Conservation (phyloP, 805 yeast species). For the Candida hispaniensis region DNA sequence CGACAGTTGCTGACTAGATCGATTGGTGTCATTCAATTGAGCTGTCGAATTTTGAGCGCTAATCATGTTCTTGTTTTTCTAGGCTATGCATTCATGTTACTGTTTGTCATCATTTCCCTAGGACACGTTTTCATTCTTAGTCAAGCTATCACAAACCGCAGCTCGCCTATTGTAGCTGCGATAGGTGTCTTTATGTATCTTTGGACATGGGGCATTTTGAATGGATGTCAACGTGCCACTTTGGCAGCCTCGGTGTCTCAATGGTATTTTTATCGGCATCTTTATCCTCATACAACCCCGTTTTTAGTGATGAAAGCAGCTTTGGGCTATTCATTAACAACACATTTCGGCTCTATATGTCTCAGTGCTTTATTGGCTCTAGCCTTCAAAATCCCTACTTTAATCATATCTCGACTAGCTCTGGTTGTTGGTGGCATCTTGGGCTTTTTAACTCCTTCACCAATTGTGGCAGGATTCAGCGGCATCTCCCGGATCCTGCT, state of each 20-base stretch:
- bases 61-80: conserved; percentile 27
- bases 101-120: conserved; percentile 27
- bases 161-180: conserved; percentile 3
- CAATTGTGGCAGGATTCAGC: no score
- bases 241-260: conserved; percentile 30
- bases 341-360: conserved; percentile 32
- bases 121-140: conserved; percentile 26
- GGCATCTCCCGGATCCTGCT: conserved; percentile 21
- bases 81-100: conserved; percentile 24
- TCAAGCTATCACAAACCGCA: conserved; percentile 3
- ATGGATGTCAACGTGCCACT: conserved; percentile 31
- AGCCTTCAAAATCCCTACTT: conserved; percentile 29
- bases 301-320: conserved; percentile 21
- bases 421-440: not conserved
- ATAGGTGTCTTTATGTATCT: conserved; percentile 30
- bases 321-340: conserved; percentile 24
- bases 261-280: conserved; percentile 31
- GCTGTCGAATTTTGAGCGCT: conserved; percentile 29
- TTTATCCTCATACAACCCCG: conserved; percentile 21
- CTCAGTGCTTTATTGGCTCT: conserved; percentile 27
- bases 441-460: conserved; percentile 5
- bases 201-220: conserved; percentile 35
- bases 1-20: conserved; percentile 25
- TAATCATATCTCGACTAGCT: conserved; percentile 29
- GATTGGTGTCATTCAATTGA: conserved; percentile 30